These are phyloP conservation scores for Fusarium lyarnte DNA, from an alignment of 2,329 filamentous ascomycete species.

Conservation along the genomic window DNA sequence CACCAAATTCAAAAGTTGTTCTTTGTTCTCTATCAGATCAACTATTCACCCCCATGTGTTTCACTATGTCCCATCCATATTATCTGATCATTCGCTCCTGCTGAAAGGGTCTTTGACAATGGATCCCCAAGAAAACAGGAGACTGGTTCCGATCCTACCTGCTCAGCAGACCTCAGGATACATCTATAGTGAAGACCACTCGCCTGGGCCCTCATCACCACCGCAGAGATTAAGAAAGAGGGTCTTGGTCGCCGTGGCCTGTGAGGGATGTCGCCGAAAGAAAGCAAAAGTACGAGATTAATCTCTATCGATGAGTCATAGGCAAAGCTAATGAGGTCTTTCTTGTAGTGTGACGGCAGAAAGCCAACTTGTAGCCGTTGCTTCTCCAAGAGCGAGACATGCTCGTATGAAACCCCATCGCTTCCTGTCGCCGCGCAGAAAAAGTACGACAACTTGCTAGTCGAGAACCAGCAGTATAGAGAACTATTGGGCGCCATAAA, in stretches of 20 bases:
- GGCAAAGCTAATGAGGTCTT: not conserved
- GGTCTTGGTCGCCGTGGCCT: constrained; percentile 8
- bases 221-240: not conserved
- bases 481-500: constrained; percentile 15
- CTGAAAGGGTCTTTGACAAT: not conserved
- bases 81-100: not conserved
- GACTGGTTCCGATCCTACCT: constrained; percentile 17
- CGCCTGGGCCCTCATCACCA: not conserved
- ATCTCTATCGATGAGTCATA: not conserved
- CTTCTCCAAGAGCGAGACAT: constrained; percentile 1
- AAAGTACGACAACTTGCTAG: constrained; percentile 5
- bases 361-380: constrained; percentile 13
- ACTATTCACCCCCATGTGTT: not conserved
- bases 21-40: not conserved
- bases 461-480: constrained; percentile 19
- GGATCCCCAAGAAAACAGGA: constrained; percentile 8
- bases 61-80: not conserved
- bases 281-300: constrained; percentile 6
- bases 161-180: not conserved
- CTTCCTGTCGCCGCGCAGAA: constrained; percentile 8
- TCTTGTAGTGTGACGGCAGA: constrained; percentile 6
- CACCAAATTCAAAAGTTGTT: not conserved
- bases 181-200: not conserved
- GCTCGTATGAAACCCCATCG: not conserved
- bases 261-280: constrained; percentile 16